These are phyloP conservation scores for Lupinus albus DNA, from an alignment of 306 rosid genomes.

Conservation along the genomic window DNA sequence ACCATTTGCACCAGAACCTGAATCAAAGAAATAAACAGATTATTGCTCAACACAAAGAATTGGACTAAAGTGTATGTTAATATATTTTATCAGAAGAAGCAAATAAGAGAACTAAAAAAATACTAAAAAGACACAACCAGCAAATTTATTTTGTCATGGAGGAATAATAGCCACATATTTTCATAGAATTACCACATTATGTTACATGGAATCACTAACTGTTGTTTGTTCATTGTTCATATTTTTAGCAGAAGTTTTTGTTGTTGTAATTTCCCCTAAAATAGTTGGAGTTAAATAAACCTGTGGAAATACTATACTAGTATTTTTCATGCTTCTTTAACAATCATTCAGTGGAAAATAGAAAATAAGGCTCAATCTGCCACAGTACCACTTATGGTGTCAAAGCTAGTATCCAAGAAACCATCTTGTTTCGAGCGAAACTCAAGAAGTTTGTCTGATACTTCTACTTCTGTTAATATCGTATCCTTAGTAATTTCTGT, in stretches of 20 bases:
- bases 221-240: constrained; percentile 17
- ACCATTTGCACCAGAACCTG: constrained; percentile 93
- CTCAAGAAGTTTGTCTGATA: constrained; percentile 84
- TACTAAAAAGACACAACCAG: not conserved
- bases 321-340: constrained; percentile 34
- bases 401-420: constrained; percentile 91
- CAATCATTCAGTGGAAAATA: constrained; percentile 31
- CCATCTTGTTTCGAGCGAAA: constrained; percentile 87
- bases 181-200: constrained; percentile 21
- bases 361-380: constrained; percentile 37
- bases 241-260: constrained; percentile 4
- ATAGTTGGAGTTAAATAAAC: not conserved
- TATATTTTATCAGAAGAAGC: constrained; percentile 8
- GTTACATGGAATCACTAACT: constrained; percentile 23
- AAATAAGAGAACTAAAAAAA: constrained; percentile 2
- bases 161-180: constrained; percentile 35
- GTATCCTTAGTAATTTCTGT: constrained; percentile 60
- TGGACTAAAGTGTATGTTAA: constrained; percentile 16
- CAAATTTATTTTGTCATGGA: constrained; percentile 5
- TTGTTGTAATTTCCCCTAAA: constrained; percentile 12
- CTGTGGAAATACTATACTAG: constrained; percentile 11
- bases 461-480: constrained; percentile 78
- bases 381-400: constrained; percentile 92
- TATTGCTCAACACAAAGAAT: constrained; percentile 34
- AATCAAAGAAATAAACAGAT: constrained; percentile 37